Evolutionary conservation across 1,284 basidiomycete genomes (phyloP).

Genomic region (Trichosporon faecale): DNA sequence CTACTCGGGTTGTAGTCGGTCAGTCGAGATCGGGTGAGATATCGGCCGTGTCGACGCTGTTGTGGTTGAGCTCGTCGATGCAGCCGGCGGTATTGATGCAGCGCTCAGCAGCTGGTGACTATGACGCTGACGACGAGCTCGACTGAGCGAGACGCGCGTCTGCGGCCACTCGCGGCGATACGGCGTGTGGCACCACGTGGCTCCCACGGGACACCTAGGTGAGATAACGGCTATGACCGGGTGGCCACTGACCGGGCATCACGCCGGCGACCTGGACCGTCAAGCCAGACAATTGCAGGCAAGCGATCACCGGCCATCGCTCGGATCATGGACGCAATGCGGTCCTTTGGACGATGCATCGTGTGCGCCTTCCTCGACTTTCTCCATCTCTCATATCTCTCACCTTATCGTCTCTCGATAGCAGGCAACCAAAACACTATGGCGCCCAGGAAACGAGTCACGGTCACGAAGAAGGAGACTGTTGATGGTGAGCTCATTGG

Average conservation of each 20-base stretch:
- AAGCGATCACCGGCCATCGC: not conserved
- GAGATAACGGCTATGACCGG: not conserved
- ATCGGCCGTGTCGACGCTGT: not conserved
- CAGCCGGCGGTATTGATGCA: not conserved
- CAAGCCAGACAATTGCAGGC: too few relatives aligned
- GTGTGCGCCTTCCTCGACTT: not conserved
- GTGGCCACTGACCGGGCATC: too few relatives aligned
- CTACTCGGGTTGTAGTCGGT: not conserved
- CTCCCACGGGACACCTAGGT: not conserved
- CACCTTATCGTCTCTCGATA: not conserved
- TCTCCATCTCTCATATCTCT: not conserved
- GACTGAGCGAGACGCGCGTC: conserved; percentile 7
- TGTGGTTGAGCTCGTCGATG: not conserved
- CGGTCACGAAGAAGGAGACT: not conserved
- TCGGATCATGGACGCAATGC: not conserved
- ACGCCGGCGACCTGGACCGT: too few relatives aligned
- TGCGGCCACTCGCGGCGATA: not conserved
- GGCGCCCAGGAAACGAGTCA: conserved; percentile 9
- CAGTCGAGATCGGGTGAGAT: not conserved
- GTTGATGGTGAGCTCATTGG: conserved; percentile 20
- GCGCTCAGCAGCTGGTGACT: not conserved
- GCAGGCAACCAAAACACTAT: conserved; percentile 2
- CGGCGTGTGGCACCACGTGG: conserved; percentile 9
- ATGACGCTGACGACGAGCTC: conserved; percentile 13
- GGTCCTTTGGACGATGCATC: not conserved